A percentile compares a stretch with the other conserved stretches of the same genome.
phyloP scores from a whole-genome alignment of 352 stramenopile species.

The Globisporangium echinulatum region DNA sequence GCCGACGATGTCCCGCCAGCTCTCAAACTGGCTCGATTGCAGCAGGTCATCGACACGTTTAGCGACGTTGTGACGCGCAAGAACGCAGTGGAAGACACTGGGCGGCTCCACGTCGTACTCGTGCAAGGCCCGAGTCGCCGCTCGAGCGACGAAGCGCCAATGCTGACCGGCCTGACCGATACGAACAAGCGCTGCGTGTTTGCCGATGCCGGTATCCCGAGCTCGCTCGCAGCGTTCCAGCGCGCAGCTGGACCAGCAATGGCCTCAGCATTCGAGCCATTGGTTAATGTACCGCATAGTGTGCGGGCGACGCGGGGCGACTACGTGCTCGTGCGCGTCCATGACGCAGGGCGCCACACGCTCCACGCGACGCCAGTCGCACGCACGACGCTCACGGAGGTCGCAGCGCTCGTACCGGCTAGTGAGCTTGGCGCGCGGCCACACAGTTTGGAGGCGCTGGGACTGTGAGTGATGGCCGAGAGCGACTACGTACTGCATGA shows the following conservation, averaged over 20 bases:
- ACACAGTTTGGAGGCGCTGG: constrained; percentile 16
- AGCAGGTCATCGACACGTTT: constrained; percentile 96
- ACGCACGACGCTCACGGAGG: constrained; percentile 64
- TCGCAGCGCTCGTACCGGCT: constrained; percentile 36
- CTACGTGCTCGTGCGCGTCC: constrained; percentile 80
- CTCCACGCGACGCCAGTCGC: constrained; percentile 77
- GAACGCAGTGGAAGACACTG: constrained; percentile 89
- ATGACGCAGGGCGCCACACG: constrained; percentile 76
- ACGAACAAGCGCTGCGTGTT: constrained; percentile 90
- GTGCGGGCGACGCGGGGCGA: constrained; percentile 57
- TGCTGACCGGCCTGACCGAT: constrained; percentile 83
- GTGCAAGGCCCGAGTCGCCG: constrained; percentile 91
- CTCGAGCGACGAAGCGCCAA: constrained; percentile 60
- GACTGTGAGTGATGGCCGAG: constrained; percentile 9
- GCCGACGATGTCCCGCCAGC: constrained; percentile 93
- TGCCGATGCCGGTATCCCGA: constrained; percentile 43
- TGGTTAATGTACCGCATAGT: constrained; percentile 20
- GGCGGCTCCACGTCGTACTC: constrained; percentile 92
- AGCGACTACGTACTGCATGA: not conserved
- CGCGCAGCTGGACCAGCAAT: constrained; percentile 22
- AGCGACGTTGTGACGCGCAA: constrained; percentile 87
- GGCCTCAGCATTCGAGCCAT: constrained; percentile 36
- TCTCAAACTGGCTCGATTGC: constrained; percentile 93
- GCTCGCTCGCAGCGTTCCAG: constrained; percentile 40
- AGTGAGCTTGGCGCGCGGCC: constrained; percentile 52